These are phyloP conservation scores for Parachlorella kessleri DNA, from an alignment of 139 green algal species.

Conservation along the genomic window DNA sequence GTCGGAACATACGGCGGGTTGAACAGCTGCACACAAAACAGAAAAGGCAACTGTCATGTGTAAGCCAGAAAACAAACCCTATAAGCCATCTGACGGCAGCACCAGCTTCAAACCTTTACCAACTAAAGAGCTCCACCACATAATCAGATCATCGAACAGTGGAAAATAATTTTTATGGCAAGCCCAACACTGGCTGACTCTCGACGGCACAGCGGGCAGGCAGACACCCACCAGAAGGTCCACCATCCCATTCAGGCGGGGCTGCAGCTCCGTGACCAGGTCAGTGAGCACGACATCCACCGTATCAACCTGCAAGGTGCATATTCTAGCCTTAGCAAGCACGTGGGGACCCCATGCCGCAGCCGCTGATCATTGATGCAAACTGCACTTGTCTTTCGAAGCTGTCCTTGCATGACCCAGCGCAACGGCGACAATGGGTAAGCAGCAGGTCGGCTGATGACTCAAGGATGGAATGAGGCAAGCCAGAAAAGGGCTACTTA, in stretches of 20 bases:
- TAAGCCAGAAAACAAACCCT: too few species aligned
- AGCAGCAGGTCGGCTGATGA: neutral
- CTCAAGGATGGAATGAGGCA: neutral
- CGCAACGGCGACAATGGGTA: neutral
- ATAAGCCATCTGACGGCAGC: too few species aligned
- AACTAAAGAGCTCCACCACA: neutral
- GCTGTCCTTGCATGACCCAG: neutral
- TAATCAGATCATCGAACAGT: neutral
- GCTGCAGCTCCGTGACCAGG: slow-evolving; percentile 40
- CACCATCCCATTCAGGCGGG: slow-evolving; percentile 31
- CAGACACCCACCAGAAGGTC: slow-evolving; percentile 60
- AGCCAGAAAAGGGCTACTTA: too few species aligned
- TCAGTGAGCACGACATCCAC: slow-evolving; percentile 57
- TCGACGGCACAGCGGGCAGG: too few species aligned
- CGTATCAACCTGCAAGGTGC: slow-evolving; percentile 27
- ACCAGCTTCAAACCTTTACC: neutral
- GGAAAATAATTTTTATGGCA: too few species aligned
- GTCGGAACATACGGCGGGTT: slow-evolving; percentile 98
- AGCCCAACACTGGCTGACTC: too few species aligned
- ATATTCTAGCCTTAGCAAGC: neutral
- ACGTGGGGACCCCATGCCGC: neutral
- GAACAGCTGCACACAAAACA: slow-evolving; percentile 75
- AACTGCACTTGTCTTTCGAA: neutral
- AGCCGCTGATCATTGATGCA: too few species aligned
- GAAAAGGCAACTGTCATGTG: neutral